These are phyloP conservation scores for Rhodosporidiobolus sp. DNA, from an alignment of 768 basidiomycete genomes.

Conservation along the genomic window DNA sequence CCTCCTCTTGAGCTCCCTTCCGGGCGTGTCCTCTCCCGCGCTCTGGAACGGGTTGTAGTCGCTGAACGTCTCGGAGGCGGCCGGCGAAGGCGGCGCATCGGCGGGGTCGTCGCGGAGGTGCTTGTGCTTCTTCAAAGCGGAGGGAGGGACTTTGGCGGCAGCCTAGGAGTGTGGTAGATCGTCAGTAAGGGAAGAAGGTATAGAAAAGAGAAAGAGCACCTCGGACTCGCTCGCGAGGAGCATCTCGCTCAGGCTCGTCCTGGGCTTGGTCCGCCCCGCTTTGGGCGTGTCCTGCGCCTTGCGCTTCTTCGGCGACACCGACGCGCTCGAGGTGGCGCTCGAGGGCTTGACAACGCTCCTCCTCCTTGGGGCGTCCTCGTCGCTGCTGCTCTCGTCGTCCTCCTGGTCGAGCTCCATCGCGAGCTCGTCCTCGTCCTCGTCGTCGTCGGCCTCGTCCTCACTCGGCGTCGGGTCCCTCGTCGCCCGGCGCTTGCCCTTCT, in stretches of 20 bases:
- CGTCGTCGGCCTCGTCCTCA: not conserved
- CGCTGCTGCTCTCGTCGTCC: not conserved
- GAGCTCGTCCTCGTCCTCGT: not conserved
- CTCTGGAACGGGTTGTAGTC: constrained; percentile 41
- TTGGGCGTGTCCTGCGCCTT: constrained; percentile 1
- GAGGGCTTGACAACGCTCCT: too few species aligned
- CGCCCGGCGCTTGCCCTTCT: too few species aligned
- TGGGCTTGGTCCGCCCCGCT: not conserved
- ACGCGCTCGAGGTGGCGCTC: too few species aligned
- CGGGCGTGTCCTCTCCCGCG: constrained; percentile 33
- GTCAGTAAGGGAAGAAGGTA: not conserved
- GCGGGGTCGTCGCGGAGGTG: too few species aligned
- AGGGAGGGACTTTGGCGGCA: not conserved
- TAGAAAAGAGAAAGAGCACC: not conserved
- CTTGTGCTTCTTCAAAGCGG: not conserved
- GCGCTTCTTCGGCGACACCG: constrained; percentile 11
- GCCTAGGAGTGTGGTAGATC: too few species aligned
- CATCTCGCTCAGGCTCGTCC: constrained; percentile 11
- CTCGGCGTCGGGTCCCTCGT: too few species aligned
- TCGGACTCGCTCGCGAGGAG: not conserved
- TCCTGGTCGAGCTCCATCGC: constrained; percentile 1
- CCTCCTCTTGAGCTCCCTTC: constrained; percentile 16
- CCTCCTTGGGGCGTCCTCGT: not conserved
- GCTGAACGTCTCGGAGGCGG: constrained; percentile 13
- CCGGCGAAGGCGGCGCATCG: too few species aligned